Evolutionary conservation across 257 asterid species (phyloP).

Genomic region (Primulina huaijiensis): DNA sequence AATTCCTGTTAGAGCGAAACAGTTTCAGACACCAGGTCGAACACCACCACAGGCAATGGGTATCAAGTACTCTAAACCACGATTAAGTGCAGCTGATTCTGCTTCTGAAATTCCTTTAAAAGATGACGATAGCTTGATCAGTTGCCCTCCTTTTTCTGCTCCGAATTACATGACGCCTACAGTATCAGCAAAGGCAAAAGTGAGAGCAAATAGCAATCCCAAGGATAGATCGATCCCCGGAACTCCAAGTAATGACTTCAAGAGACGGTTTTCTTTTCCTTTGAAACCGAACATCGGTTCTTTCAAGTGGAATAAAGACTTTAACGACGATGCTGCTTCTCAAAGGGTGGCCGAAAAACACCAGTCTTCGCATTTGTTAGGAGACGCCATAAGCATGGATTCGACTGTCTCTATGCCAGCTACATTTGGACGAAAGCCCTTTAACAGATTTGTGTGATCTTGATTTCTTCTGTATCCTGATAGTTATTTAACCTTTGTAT

Average conservation of each 20-base stretch:
- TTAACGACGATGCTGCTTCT: conserved; percentile 53
- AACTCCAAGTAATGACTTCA: conserved; percentile 66
- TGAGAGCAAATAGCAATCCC: conserved; percentile 69
- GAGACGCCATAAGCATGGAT: conserved; percentile 50
- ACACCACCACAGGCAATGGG: conserved; percentile 43
- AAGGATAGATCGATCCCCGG: conserved; percentile 58
- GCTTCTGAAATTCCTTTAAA: conserved; percentile 44
- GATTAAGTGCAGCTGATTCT: conserved; percentile 47
- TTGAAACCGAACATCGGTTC: conserved; percentile 61
- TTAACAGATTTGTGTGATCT: conserved; percentile 88
- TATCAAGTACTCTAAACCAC: conserved; percentile 38
- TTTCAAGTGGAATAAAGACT: conserved; percentile 73
- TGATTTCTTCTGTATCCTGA: conserved; percentile 22
- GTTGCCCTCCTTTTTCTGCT: conserved; percentile 85
- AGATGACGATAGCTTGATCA: conserved; percentile 83
- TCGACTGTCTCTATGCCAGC: conserved; percentile 85
- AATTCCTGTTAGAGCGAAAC: conserved; percentile 49
- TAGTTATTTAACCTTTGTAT: conserved; percentile 29
- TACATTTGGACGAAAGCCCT: conserved; percentile 66
- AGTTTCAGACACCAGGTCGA: conserved; percentile 57
- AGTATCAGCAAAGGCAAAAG: conserved; percentile 77
- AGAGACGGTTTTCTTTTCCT: conserved; percentile 81
- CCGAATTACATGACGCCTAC: conserved; percentile 93
- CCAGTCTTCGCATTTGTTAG: conserved; percentile 44
- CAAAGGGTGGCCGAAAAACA: conserved; percentile 46